phyloP scores from a whole-genome alignment of 768 basidiomycete genomes.

The Krasilnikovozyma curviuscula region DNA sequence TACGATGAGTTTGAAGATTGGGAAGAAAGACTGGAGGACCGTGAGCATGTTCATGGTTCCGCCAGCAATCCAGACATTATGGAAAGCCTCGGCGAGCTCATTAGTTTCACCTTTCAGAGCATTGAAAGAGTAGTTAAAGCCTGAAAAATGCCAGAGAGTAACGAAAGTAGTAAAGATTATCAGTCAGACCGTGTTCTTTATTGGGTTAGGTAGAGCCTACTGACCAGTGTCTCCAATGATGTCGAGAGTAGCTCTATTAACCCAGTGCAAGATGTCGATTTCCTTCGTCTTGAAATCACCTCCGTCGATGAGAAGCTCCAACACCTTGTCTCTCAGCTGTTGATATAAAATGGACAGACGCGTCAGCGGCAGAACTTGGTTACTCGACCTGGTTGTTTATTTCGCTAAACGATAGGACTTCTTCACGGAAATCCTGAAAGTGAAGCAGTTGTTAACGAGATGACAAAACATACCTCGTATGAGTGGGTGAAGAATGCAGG shows the following conservation, averaged over 20 bases:
- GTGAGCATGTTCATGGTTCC: neutral
- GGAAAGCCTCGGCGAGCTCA: slow-evolving; percentile 1
- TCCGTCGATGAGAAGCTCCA: neutral
- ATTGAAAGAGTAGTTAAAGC: slow-evolving; percentile 3
- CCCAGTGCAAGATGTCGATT: slow-evolving; percentile 32
- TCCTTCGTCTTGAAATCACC: slow-evolving; percentile 17
- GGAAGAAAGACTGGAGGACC: slow-evolving; percentile 1
- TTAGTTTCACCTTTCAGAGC: neutral
- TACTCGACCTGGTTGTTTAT: neutral
- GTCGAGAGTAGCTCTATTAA: slow-evolving; percentile 37
- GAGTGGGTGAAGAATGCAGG: neutral
- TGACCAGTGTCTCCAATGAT: slow-evolving; percentile 25
- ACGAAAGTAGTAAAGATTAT: no score
- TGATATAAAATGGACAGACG: no score
- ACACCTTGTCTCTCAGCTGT: neutral
- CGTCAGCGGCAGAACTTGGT: neutral
- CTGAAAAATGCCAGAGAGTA: no score
- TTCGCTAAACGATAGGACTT: no score
- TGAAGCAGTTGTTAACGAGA: no score
- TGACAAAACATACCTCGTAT: neutral
- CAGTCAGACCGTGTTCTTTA: neutral
- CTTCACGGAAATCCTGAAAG: no score
- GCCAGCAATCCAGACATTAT: neutral
- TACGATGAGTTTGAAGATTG: neutral
- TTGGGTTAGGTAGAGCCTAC: neutral